These are phyloP conservation scores for Spiromastix sp. DNA, from an alignment of 2,329 filamentous ascomycete genomes.

Conservation along the genomic window DNA sequence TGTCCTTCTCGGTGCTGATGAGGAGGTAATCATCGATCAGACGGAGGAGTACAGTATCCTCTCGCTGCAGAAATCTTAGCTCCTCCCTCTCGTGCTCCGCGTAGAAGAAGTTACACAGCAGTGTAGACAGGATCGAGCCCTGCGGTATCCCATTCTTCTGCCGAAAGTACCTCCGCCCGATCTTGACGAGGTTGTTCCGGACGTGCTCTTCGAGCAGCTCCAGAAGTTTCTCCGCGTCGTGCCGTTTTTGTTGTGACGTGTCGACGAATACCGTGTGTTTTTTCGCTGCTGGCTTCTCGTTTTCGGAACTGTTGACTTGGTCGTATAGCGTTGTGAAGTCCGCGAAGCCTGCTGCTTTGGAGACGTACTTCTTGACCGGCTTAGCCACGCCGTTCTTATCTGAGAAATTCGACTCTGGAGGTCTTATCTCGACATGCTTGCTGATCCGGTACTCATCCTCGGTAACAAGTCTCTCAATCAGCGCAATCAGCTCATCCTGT, in stretches of 20 bases:
- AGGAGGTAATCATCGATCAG: slow-evolving; percentile 91
- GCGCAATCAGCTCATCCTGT: slow-evolving; percentile 58
- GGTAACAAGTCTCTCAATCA: slow-evolving; percentile 51
- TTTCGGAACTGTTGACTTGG: slow-evolving; percentile 24
- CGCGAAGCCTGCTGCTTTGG: slow-evolving; percentile 37
- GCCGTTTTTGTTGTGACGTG: slow-evolving; percentile 47
- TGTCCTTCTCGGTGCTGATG: slow-evolving; percentile 57
- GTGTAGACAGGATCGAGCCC: slow-evolving; percentile 75
- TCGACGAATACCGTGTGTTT: slow-evolving; percentile 69
- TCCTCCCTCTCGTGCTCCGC: slow-evolving; percentile 66
- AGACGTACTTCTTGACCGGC: slow-evolving; percentile 39
- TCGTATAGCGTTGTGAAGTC: slow-evolving; percentile 38
- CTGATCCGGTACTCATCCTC: slow-evolving; percentile 57
- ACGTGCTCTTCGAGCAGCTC: slow-evolving; percentile 69
- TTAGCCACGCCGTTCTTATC: slow-evolving; percentile 13
- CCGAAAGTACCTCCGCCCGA: slow-evolving; percentile 79
- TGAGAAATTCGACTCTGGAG: slow-evolving; percentile 22
- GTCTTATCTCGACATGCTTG: slow-evolving; percentile 63
- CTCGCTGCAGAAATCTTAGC: slow-evolving; percentile 53
- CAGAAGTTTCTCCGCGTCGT: slow-evolving; percentile 52
- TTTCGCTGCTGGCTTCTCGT: slow-evolving; percentile 16
- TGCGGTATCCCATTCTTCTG: slow-evolving; percentile 88
- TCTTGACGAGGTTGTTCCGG: slow-evolving; percentile 72
- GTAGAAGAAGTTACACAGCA: slow-evolving; percentile 94
- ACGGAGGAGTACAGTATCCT: slow-evolving; percentile 57